These are phyloP conservation scores for Candida manassasensis DNA, from an alignment of 805 yeast species.

Conservation along the genomic window DNA sequence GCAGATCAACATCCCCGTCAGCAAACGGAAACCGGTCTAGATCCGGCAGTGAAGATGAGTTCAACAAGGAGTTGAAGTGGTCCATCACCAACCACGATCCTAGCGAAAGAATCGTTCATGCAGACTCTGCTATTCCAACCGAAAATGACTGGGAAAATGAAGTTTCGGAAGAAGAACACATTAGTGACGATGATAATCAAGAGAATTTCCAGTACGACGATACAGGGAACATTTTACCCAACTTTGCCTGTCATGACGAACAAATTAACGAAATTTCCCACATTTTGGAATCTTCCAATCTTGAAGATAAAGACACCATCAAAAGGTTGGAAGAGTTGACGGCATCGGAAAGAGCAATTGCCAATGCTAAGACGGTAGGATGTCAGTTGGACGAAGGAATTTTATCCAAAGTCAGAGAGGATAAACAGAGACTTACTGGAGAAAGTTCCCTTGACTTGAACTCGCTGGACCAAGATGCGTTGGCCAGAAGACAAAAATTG, in stretches of 20 bases:
- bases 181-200: slow-evolving; percentile 54
- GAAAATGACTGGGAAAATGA: slow-evolving; percentile 26
- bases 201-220: slow-evolving; percentile 56
- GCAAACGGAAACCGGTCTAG: slow-evolving; percentile 24
- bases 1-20: slow-evolving; percentile 34
- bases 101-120: slow-evolving; percentile 50
- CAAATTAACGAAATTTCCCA: slow-evolving; percentile 34
- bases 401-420: slow-evolving; percentile 27
- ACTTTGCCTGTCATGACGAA: slow-evolving; percentile 45
- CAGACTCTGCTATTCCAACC: slow-evolving; percentile 8
- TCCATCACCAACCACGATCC: slow-evolving; percentile 73
- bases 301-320: slow-evolving; percentile 43
- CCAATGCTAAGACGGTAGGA: slow-evolving; percentile 48
- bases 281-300: slow-evolving; percentile 35
- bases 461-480: slow-evolving; percentile 43
- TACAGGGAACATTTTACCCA: slow-evolving; percentile 55
- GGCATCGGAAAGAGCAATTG: slow-evolving; percentile 56
- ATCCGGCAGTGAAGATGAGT: slow-evolving; percentile 33
- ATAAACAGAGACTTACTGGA: slow-evolving; percentile 40
- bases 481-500: slow-evolving; percentile 44
- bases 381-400: slow-evolving; percentile 28
- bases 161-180: slow-evolving; percentile 55
- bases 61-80: slow-evolving; percentile 48
- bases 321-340: slow-evolving; percentile 51
- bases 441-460: slow-evolving; percentile 39